A percentile compares a stretch with the other conserved stretches of the same genome.
These are phyloP conservation scores for Fusarium sp. DNA, from an alignment of 2,329 filamentous ascomycete genomes.

Conservation along the genomic window DNA sequence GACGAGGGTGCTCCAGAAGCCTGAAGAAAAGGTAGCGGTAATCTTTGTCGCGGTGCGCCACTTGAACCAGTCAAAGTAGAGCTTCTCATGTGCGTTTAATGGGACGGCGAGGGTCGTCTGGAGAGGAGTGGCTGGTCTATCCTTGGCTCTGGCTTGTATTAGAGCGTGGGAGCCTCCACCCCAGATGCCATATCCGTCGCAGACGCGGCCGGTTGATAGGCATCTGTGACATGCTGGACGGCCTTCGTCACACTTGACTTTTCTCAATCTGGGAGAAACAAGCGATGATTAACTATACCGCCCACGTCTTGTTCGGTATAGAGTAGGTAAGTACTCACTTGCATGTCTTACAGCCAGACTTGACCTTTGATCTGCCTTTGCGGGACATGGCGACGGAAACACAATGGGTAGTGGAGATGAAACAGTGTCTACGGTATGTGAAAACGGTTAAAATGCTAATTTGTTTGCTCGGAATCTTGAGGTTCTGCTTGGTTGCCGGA, in stretches of 20 bases:
- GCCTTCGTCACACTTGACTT: slow-evolving; percentile 42
- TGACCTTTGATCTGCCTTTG: slow-evolving; percentile 38
- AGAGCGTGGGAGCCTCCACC: slow-evolving; percentile 32
- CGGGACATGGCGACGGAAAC: slow-evolving; percentile 6
- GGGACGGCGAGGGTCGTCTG: slow-evolving; percentile 10
- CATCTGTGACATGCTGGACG: slow-evolving; percentile 39
- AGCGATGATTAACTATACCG: not conserved
- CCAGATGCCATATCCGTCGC: slow-evolving; percentile 45
- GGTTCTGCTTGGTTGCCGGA: slow-evolving; percentile 35
- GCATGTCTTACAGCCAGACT: slow-evolving; percentile 42
- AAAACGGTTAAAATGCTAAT: slow-evolving; percentile 2
- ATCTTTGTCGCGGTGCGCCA: slow-evolving; percentile 56
- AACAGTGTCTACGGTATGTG: not conserved
- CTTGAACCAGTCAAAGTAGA: slow-evolving; percentile 53
- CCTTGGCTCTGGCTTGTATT: not conserved
- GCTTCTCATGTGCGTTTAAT: slow-evolving; percentile 26
- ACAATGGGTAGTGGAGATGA: not conserved
- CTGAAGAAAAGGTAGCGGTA: slow-evolving; percentile 54
- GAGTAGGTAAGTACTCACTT: slow-evolving; percentile 30
- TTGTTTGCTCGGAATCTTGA: slow-evolving; percentile 44
- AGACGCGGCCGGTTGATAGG: slow-evolving; percentile 36
- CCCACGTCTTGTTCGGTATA: not conserved
- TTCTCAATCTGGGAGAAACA: slow-evolving; percentile 26
- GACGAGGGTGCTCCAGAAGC: slow-evolving; percentile 58
- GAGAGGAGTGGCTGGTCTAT: slow-evolving; percentile 4